phyloP scores from a whole-genome alignment of 2,329 filamentous ascomycete genomes.

The Epichloe sp. region DNA sequence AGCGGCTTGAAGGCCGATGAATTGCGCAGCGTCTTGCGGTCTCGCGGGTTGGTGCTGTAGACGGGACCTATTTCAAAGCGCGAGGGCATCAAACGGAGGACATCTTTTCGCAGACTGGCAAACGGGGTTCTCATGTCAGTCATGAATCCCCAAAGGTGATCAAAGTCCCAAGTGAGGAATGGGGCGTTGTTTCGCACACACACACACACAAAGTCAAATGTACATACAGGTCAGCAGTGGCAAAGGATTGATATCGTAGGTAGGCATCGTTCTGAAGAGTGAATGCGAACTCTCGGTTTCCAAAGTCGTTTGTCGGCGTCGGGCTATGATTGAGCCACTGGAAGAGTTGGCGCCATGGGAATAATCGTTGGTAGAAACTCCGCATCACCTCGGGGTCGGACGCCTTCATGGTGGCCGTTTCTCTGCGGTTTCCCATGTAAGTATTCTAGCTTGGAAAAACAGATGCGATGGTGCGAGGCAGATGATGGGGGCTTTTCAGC shows the following conservation, averaged over 20 bases:
- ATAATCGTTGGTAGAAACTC: conserved; percentile 89
- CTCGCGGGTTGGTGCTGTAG: conserved; percentile 85
- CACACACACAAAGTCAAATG: too few species aligned
- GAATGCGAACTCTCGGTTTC: conserved; percentile 89
- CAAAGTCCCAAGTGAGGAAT: neutral
- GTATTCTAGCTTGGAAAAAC: neutral
- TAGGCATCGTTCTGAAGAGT: conserved; percentile 89
- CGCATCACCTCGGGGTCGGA: conserved; percentile 78
- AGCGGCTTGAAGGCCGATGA: conserved; percentile 72
- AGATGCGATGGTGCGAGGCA: neutral
- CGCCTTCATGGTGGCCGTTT: conserved; percentile 27
- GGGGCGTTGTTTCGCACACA: neutral
- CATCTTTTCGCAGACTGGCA: conserved; percentile 71
- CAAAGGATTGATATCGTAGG: conserved; percentile 70
- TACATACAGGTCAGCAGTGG: conserved; percentile 37
- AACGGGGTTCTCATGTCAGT: conserved; percentile 5
- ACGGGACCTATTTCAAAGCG: conserved; percentile 99
- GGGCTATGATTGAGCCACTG: conserved; percentile 96
- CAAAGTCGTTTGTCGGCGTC: conserved; percentile 75
- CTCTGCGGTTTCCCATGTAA: conserved; percentile 2
- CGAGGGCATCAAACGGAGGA: conserved; percentile 73
- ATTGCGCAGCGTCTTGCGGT: conserved; percentile 77
- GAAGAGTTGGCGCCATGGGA: conserved; percentile 88
- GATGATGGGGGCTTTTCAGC: neutral
- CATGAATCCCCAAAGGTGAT: neutral